phyloP scores from a whole-genome alignment of 148 eudicot genomes.

The Vaccinium darrowii region DNA sequence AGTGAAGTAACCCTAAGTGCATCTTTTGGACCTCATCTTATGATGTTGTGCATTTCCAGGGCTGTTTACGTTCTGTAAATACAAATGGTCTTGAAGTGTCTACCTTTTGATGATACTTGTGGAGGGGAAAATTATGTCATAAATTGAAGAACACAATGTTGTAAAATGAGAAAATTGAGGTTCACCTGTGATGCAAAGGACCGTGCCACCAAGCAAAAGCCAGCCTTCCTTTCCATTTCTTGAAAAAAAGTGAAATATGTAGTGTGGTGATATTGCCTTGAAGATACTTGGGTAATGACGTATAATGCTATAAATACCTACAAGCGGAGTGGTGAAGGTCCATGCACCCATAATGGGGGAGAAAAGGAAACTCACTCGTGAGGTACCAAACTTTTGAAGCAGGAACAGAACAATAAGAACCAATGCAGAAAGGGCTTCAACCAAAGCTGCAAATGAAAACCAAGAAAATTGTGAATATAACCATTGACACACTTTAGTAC shows the following conservation, averaged over 20 bases:
- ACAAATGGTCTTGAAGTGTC: background rate
- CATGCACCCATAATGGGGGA: constrained; percentile 64
- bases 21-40: background rate
- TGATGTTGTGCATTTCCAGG: background rate
- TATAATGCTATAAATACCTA: constrained; percentile 56
- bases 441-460: constrained; percentile 37
- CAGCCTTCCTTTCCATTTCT: constrained; percentile 56
- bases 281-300: constrained; percentile 54
- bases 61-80: background rate
- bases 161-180: background rate
- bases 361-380: constrained; percentile 67
- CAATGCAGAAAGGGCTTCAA: constrained; percentile 49
- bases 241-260: constrained; percentile 39
- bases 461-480: background rate
- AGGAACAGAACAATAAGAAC: constrained; percentile 51
- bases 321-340: constrained; percentile 59
- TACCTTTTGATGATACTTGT: background rate
- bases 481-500: background rate
- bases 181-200: constrained; percentile 67
- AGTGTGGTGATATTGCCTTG: constrained; percentile 62
- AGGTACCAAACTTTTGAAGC: constrained; percentile 58
- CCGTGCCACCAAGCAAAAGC: constrained; percentile 52
- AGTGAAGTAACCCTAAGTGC: background rate
- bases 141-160: background rate
- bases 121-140: background rate